Conservation (phyloP, 257 asterid species). For the Przewalskia tangutica region DNA sequence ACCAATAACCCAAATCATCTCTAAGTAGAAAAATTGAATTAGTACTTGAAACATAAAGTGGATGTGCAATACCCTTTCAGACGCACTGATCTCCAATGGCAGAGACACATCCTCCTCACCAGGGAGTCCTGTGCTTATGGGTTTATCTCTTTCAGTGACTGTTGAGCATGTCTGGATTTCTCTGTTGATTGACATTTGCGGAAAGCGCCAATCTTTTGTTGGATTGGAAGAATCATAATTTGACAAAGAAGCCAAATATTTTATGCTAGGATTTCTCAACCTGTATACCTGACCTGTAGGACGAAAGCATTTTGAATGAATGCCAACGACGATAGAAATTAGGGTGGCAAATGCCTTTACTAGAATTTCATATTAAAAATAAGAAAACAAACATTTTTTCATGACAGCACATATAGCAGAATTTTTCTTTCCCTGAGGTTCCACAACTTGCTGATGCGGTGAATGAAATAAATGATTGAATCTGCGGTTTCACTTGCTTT, state of each 20-base stretch:
- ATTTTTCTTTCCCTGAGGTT: background rate
- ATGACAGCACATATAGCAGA: background rate
- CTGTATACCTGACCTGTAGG: constrained; percentile 66
- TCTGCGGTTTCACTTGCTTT: background rate
- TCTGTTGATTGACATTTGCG: constrained; percentile 40
- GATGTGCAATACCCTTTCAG: constrained; percentile 32
- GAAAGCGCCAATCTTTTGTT: constrained; percentile 78
- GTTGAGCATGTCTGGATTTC: constrained; percentile 19
- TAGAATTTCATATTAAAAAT: background rate
- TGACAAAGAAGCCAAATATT: constrained; percentile 52
- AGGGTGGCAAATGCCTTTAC: background rate
- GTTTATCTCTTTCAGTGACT: constrained; percentile 24
- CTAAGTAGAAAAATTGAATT: background rate
- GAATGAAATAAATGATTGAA: background rate
- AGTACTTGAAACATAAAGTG: constrained; percentile 3
- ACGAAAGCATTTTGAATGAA: background rate
- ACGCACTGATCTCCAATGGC: constrained; percentile 17
- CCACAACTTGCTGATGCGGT: background rate
- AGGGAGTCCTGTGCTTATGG: constrained; percentile 22
- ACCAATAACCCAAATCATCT: background rate
- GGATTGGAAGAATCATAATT: constrained; percentile 76
- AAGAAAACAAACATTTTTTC: background rate
- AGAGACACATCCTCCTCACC: constrained; percentile 20
- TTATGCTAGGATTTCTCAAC: constrained; percentile 66
- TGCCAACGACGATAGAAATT: background rate